These are phyloP conservation scores for Tetrapisispora arboricola DNA, from an alignment of 805 yeast genomes.

Conservation along the genomic window DNA sequence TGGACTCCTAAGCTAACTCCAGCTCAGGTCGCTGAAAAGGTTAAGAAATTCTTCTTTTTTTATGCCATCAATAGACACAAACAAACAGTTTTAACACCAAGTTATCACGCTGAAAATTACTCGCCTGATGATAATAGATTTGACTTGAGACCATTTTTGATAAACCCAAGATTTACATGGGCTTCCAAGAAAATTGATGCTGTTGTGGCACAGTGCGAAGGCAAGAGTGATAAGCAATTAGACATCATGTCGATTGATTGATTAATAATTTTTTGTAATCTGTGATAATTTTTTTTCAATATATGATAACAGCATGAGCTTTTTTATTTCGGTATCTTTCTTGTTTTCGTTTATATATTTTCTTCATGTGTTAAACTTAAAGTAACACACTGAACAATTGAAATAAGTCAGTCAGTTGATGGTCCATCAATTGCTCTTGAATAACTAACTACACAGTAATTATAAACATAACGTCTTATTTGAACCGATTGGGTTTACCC, in stretches of 20 bases:
- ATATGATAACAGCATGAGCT: too few species aligned
- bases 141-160: constrained; percentile 91
- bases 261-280: too few species aligned
- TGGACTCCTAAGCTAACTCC: constrained; percentile 87
- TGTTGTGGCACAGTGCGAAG: constrained; percentile 50
- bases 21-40: constrained; percentile 80
- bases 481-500: too few species aligned
- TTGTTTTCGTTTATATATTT: too few species aligned
- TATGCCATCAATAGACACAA: constrained; percentile 95
- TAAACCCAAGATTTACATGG: constrained; percentile 81
- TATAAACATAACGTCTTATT: too few species aligned
- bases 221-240: constrained; percentile 17
- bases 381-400: too few species aligned
- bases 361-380: too few species aligned
- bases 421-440: too few species aligned
- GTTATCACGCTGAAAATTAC: constrained; percentile 95
- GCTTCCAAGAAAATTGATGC: constrained; percentile 83
- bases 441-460: too few species aligned
- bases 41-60: constrained; percentile 82
- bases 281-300: too few species aligned
- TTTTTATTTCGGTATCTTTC: too few species aligned
- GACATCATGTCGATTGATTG: constrained; percentile 27
- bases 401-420: too few species aligned
- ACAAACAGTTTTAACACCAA: constrained; percentile 94
- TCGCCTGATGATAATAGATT: constrained; percentile 97